Percentiles rank a stretch among this genome's conserved stretches.
phyloP scores from a whole-genome alignment of 441 rosid genomes.

The Bruguiera hainesii region DNA sequence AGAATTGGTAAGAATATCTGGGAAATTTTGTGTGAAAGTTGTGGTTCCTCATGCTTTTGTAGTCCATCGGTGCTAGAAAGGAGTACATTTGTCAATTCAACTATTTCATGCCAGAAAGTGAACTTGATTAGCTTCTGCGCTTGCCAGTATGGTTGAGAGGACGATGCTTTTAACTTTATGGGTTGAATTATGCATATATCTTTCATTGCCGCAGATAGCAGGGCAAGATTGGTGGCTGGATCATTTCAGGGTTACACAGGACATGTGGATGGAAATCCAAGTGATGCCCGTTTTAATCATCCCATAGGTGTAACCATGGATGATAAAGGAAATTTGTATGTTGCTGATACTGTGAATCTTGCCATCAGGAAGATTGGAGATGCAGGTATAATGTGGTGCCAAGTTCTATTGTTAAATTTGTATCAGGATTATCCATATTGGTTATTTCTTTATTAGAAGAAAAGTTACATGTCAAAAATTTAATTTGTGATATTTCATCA shows the following conservation, averaged over 20 bases:
- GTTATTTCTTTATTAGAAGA: conserved; percentile 80
- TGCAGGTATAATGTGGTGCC: conserved; percentile 46
- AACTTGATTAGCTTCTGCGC: neutral
- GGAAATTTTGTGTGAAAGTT: neutral
- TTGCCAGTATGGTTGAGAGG: conserved; percentile 9
- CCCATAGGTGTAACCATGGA: conserved; percentile 90
- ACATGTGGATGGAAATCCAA: conserved; percentile 95
- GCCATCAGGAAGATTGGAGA: conserved; percentile 96
- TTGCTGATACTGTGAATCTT: conserved; percentile 84
- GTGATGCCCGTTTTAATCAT: conserved; percentile 88
- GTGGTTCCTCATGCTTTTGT: neutral
- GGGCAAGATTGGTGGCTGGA: conserved; percentile 91
- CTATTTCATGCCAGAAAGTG: neutral
- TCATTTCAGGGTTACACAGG: conserved; percentile 92
- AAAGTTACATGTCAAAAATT: conserved; percentile 42
- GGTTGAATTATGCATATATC: neutral
- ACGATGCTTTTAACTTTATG: neutral
- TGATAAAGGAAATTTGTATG: conserved; percentile 87
- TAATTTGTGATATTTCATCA: too few species aligned
- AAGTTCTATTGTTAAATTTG: conserved; percentile 21
- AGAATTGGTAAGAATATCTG: conserved; percentile 3
- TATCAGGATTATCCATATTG: conserved; percentile 80
- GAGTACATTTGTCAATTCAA: neutral
- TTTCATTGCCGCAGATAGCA: conserved; percentile 63
- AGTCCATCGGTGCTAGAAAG: neutral